Evolutionary conservation across 176 grass and related monocot species (phyloP).

Genomic region (Dendrocalamus sinicus): DNA sequence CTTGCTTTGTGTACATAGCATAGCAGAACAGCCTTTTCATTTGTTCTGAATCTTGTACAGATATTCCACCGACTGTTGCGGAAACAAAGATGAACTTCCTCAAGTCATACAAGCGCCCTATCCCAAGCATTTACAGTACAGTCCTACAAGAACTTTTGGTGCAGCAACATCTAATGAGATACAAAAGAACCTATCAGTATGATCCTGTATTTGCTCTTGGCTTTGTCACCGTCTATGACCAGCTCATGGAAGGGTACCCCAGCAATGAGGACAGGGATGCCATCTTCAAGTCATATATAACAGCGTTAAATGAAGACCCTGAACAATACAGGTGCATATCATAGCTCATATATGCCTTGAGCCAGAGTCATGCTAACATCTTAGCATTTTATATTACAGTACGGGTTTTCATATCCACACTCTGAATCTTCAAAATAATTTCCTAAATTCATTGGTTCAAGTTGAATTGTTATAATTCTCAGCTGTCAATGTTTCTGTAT

Average conservation of each 20-base stretch:
- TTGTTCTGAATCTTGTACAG: conserved; percentile 50
- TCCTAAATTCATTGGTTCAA: conserved; percentile 2
- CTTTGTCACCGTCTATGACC: conserved; percentile 90
- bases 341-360: conserved; percentile 20
- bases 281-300: conserved; percentile 85
- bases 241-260: conserved; percentile 98
- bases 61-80: conserved; percentile 77
- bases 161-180: conserved; percentile 95
- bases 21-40: conserved; percentile 26
- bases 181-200: conserved; percentile 96
- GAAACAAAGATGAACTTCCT: conserved; percentile 93
- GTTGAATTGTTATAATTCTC: not conserved
- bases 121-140: conserved; percentile 94
- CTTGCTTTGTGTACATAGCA: not conserved
- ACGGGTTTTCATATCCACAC: not conserved
- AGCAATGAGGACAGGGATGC: conserved; percentile 70
- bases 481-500: not conserved
- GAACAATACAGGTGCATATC: conserved; percentile 70
- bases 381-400: not conserved
- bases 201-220: conserved; percentile 95
- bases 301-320: conserved; percentile 87
- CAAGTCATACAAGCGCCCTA: conserved; percentile 88
- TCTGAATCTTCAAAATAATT: conserved; percentile 8
- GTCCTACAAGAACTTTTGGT: conserved; percentile 93
- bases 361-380: conserved; percentile 23